Base-by-base conservation (phyloP, 768 basidiomycete genomes). In the Agrocybe praecox region DNA sequence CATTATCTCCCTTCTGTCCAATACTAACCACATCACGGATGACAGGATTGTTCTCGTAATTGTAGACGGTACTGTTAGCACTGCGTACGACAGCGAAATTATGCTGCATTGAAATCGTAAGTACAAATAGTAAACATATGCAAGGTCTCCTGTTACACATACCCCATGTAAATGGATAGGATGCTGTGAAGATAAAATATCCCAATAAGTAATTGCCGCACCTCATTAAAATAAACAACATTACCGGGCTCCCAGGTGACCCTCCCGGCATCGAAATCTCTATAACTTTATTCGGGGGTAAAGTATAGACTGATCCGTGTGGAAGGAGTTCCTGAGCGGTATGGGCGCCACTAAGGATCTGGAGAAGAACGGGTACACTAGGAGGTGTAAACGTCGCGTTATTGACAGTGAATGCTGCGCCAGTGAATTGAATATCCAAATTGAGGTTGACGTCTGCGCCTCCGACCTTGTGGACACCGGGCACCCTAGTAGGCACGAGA, bases 231-330 rank as follows among this genome's bases (percentile, higher is more conserved):
- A 44, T 18, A 15, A 12, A 52, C 21, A 26, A 61, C 76, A 63
- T n/a, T 60, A 76, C 75, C 2, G 76, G 75, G 24, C 67, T 67
- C 49, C 72, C 72, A 32, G 64, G 49, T 1, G 69, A 62, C 2
- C 74, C 75, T 53, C 75, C 76, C 17, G 78, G 76, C 55, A 83
- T 71, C n/a, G 71, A 73, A 2, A 84, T 49, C 51, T 84, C 82
- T 57, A 84, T 74, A 33, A 78, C 70, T 42, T 78, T 72, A 59
- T 82, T 79, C 7, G 66, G 62, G 0, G 78, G 72, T 21, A 77
- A 57, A 23, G 62, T 61, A 55, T 79, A 81, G 11, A 82, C 74
- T 22, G 72, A 69, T 7, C 78, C 78, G 8, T 68, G 51, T 2
- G 75, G 71, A 2, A 76, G 70, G 18, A 83, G 65, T 15, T 69